A percentile compares a stretch with the other conserved stretches of the same genome.
Evolutionary conservation across 768 basidiomycete species (phyloP).

Genomic region (Phlegmacium glaucopus): DNA sequence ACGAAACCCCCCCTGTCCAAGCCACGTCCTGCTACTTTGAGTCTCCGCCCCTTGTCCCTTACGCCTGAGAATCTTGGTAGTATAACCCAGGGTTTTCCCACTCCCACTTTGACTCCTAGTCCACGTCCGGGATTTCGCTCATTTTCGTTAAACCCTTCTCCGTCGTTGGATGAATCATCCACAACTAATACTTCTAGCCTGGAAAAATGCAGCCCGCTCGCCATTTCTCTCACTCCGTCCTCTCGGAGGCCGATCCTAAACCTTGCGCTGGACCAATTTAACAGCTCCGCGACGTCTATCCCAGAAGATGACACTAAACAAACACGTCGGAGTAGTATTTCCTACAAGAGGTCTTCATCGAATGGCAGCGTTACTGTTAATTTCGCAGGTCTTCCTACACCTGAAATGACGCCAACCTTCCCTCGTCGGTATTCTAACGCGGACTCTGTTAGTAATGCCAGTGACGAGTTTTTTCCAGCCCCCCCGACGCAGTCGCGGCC

Average conservation of each 20-base stretch:
- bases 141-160: conserved; percentile 41
- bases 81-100: conserved; percentile 39
- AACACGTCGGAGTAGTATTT: conserved; percentile 66
- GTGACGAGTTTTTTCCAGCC: conserved; percentile 41
- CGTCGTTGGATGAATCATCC: conserved; percentile 26
- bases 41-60: conserved; percentile 70
- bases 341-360: conserved; percentile 56
- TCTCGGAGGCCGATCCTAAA: conserved; percentile 37
- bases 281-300: conserved; percentile 24
- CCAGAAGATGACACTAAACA: conserved; percentile 32
- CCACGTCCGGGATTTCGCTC: conserved; percentile 48
- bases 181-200: conserved; percentile 16
- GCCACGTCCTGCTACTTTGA: conserved; percentile 62
- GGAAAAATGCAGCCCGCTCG: conserved; percentile 29
- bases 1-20: conserved; percentile 40
- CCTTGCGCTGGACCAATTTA: conserved; percentile 27
- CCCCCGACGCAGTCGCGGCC: conserved; percentile 41
- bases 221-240: conserved; percentile 29
- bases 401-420: conserved; percentile 68
- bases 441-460: conserved; percentile 27
- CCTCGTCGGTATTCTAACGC: conserved; percentile 29
- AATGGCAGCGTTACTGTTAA: conserved; percentile 26
- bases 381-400: conserved; percentile 57
- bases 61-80: conserved; percentile 48
- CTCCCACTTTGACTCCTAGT: conserved; percentile 52